Base-by-base conservation (phyloP, 2,329 filamentous ascomycete genomes). In the Penicillium janthinellum region DNA sequence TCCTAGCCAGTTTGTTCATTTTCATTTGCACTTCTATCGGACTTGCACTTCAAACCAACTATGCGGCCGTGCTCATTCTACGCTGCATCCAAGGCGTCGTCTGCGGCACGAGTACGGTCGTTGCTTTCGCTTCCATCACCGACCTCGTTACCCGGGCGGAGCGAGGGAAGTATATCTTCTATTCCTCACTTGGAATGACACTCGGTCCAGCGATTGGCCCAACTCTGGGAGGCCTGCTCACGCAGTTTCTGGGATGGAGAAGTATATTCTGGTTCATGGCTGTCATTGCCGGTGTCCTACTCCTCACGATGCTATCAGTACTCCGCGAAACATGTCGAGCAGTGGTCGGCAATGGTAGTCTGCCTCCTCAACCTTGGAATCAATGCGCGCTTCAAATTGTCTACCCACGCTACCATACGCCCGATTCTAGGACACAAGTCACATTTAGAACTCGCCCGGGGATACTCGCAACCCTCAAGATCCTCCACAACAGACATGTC, bases 241-340 rank as follows among this genome's bases (percentile, higher is more conserved):
- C 22, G 22, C 22, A 22, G 22, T 22, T 22, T 22, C 22, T 22
- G 22, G 22, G 22, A 22, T 22, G 22, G 22, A 22, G 22, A 22
- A 22, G 22, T 22, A 22, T 22, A 22, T 22, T 22, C 22, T 22
- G 22, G 22, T 3, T 22, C 22, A 22, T 22, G 22, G 22, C 22
- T 22, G 4, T 22, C 22, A 22, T 22, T 22, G 22, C 22, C 22
- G 3, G 2, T 22, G 22, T 22, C 22, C 22, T 57, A 57, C 37
- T 44, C 50, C 0, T 10, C 69, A 1, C 66, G 67, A 52, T 63
- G 72, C 15, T 56, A 1, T 7, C 52, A 25, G 39, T 56, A 10
- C 48, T 60, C 7, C 75, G 71, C 0, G 75, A 78, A 53, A 77
- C 75, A 0, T 64, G 62, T n/a, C 68, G 75, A 8, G 65, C 61